These are phyloP conservation scores for Annona squamosa DNA, from an alignment of 164 flowering plant genomes.

Conservation along the genomic window DNA sequence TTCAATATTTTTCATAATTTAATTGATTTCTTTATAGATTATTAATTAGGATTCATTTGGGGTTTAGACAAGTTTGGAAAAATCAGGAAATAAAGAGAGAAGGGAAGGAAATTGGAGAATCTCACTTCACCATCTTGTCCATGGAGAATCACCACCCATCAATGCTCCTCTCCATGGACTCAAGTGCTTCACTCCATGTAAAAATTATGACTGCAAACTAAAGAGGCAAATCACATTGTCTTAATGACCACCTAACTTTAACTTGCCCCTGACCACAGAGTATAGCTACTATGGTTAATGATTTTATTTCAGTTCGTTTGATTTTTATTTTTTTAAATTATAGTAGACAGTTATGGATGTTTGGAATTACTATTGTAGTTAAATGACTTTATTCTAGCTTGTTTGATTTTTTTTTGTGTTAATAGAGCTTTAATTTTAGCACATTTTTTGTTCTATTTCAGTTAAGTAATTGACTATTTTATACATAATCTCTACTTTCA, in stretches of 20 bases:
- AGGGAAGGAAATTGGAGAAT: constrained; percentile 40
- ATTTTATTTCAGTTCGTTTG: not conserved
- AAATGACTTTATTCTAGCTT: too few species aligned
- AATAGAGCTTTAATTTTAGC: too few species aligned
- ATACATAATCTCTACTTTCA: too few species aligned
- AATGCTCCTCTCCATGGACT: constrained; percentile 88
- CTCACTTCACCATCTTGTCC: constrained; percentile 47
- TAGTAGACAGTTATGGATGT: too few species aligned
- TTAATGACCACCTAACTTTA: constrained; percentile 70
- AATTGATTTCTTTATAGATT: constrained; percentile 9
- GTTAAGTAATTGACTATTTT: too few species aligned
- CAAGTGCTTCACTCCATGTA: constrained; percentile 57
- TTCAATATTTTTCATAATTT: not conserved
- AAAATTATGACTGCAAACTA: constrained; percentile 65
- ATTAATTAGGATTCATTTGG: constrained; percentile 22
- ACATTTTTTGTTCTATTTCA: too few species aligned
- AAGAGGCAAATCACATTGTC: constrained; percentile 43
- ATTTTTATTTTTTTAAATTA: too few species aligned
- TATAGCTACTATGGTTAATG: not conserved
- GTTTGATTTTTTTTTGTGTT: too few species aligned
- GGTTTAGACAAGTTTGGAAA: constrained; percentile 6
- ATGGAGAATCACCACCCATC: constrained; percentile 90
- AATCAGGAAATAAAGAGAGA: not conserved
- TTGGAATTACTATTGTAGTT: too few species aligned
- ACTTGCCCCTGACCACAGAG: constrained; percentile 59